These are phyloP conservation scores for Vaccinium darrowii DNA, from an alignment of 148 eudicot genomes.

Conservation along the genomic window DNA sequence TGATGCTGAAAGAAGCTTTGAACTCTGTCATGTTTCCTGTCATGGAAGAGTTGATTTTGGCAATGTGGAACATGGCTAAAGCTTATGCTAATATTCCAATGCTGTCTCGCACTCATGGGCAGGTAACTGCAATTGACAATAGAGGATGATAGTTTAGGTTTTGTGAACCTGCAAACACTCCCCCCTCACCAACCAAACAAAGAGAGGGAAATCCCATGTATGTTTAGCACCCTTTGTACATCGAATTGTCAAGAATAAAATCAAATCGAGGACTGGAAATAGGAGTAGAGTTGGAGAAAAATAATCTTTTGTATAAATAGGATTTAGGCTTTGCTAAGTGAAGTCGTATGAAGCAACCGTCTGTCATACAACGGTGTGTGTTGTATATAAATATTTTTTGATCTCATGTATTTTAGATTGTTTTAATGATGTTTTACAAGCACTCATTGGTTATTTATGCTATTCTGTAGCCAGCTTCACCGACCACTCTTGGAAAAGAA, in stretches of 20 bases:
- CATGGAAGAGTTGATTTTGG: slow-evolving; percentile 65
- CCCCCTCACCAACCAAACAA: not conserved
- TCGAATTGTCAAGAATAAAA: not conserved
- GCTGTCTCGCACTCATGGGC: slow-evolving; percentile 99
- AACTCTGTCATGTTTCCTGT: slow-evolving; percentile 50
- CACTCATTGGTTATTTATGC: slow-evolving; percentile 15
- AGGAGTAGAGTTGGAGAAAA: not conserved
- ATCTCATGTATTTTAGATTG: not conserved
- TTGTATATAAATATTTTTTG: too few species aligned
- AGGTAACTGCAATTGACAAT: slow-evolving; percentile 37
- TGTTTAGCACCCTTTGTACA: not conserved
- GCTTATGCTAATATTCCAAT: slow-evolving; percentile 65
- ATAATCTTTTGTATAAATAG: not conserved
- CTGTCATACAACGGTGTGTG: not conserved
- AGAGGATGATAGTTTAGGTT: not conserved
- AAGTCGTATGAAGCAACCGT: not conserved
- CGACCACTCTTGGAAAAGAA: slow-evolving; percentile 92
- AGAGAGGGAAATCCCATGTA: not conserved
- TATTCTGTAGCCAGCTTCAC: slow-evolving; percentile 83
- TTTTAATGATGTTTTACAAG: not conserved
- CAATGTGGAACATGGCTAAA: slow-evolving; percentile 60
- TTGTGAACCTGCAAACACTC: not conserved
- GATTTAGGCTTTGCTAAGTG: not conserved
- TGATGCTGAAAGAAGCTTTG: slow-evolving; percentile 59
- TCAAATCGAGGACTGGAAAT: not conserved